Evolutionary conservation across 2,329 filamentous ascomycete genomes (phyloP), one percentile per base, ranked within the genome.

Genomic region (Xylariaceae sp.): DNA sequence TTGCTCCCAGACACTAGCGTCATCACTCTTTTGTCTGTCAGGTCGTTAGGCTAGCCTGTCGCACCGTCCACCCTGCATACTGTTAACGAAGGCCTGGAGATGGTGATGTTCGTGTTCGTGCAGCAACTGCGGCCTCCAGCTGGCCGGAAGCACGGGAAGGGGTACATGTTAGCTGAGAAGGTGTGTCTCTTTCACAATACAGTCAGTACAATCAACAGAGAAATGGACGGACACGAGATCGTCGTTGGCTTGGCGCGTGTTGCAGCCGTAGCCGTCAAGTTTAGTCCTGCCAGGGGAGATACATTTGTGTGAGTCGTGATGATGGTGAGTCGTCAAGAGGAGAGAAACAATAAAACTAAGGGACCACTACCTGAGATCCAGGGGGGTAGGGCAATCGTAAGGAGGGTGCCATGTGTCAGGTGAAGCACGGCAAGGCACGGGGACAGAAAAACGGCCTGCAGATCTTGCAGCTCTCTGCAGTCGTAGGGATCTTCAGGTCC

Each of bases 381-480:
- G 35, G 46, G 45, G 23, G 24, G 39, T 39, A 39, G 21, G 13
- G 11, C 29, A 33, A 13, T 30, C 36, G 39, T 35, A 44, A 43
- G 44, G 48, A 56, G 42, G 53, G 47, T 24, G 33, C 30, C 16
- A 33, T 57, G 54, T 53, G 49, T 55, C 55, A 58, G 55, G 55
- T 58, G 47, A 58, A 29, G 43, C 51, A 37, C 32, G 21, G 20
- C 41, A 21, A 45, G 47, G 55, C 50, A 54, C 43, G 36, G n/a
- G 45, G 54, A 46, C 46, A 50, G 47, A 46, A 50, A 36, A 15
- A 36, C 15, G 21, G 18, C 27, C 35, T 10, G 41, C n/a, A n/a
- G n/a, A n/a, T 37, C 50, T 44, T 55, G 51, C 47, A 58, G 55
- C 47, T 48, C 47, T 52, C 15, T 39, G 46, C 41, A 47, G n/a